A percentile compares a stretch with the other conserved stretches of the same genome.
Evolutionary conservation across 2,329 filamentous ascomycete species (phyloP).

Genomic region (Akanthomyces lecanii): DNA sequence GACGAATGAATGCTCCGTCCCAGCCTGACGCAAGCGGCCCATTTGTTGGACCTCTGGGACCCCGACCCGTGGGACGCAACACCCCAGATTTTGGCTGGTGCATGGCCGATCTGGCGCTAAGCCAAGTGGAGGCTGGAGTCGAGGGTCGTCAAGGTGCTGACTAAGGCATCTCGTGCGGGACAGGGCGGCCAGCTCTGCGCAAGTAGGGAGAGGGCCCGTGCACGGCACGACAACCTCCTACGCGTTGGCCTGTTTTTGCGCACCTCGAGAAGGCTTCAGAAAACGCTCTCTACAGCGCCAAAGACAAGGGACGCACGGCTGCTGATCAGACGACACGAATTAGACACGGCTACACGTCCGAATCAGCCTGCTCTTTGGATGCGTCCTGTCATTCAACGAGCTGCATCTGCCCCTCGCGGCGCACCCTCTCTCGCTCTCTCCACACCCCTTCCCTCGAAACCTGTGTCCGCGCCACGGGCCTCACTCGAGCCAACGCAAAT

Average conservation of each 20-base stretch:
- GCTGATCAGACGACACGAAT: neutral
- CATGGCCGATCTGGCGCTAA: slow-evolving; percentile 12
- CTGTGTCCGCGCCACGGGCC: neutral
- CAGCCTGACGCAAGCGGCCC: slow-evolving; percentile 1
- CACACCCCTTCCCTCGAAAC: slow-evolving; percentile 7
- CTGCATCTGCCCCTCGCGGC: slow-evolving; percentile 4
- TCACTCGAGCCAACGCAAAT: slow-evolving; percentile 4
- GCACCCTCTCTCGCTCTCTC: slow-evolving; percentile 1
- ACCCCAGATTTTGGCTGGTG: slow-evolving; percentile 7
- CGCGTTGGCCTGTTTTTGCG: slow-evolving; percentile 17
- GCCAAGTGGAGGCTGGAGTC: neutral
- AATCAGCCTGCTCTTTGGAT: neutral
- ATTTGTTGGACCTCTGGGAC: neutral
- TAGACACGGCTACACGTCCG: neutral
- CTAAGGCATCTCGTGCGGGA: neutral
- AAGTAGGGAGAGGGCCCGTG: slow-evolving; percentile 7
- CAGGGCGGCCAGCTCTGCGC: neutral
- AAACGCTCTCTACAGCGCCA: neutral
- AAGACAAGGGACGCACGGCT: neutral
- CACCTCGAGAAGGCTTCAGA: neutral
- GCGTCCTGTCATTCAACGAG: slow-evolving; percentile 1
- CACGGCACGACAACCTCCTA: slow-evolving; percentile 6
- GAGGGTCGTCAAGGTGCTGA: neutral
- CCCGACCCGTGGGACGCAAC: neutral
- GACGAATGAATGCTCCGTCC: neutral